Base-by-base conservation (phyloP, 2,329 filamentous ascomycete species). In the Metarhizium humberi region DNA sequence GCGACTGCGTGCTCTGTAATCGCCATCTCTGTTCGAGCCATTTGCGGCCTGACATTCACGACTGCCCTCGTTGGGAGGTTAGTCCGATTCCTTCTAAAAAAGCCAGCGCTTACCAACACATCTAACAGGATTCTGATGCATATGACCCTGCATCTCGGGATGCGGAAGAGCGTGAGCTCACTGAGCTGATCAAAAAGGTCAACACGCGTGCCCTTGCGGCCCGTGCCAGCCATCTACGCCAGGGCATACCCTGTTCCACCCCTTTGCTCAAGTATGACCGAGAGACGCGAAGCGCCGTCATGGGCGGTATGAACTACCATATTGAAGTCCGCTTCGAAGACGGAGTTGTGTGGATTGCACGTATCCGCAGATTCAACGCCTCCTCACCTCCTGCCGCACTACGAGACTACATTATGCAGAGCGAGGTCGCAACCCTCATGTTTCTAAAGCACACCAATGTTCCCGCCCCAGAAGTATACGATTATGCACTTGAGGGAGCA, bases 221-320 rank as follows among this genome's bases (percentile, higher is more conserved):
- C 25, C 65, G 66, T 60, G 72, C 73, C 29, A 70, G 64, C 51
- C 30, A 59, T 53, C 57, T 75, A 38, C 69, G 71, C 20, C 38
- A 60, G 10, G 71, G 72, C 7, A 57, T 72, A 11, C 52, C 60
- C 20, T 75, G 71, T 54, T 66, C 63, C n/a, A 62, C 69, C n/a
- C 61, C 66, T 13, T 62, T 66, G 29, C 64, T 73, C 38, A 58
- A 64, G n/a, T 71, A 74, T 64, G 65, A 73, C 54, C 62, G 60
- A 60, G 58, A 59, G 3, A 68, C 57, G 25, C 65, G 62, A 50
- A 67, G 60, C 42, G 69, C 70, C 6, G 66, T 74, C 0, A 76
- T 77, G 69, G 73, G 72, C 1, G 71, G 72, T 3, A 73, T 71
- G 69, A 75, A 77, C 58, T 77, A 71, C 59, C 71, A 77, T 57